Evolutionary conservation across 768 basidiomycete genomes (phyloP), one percentile per base, ranked within the genome.

Genomic region (Leccinum arenicola): DNA sequence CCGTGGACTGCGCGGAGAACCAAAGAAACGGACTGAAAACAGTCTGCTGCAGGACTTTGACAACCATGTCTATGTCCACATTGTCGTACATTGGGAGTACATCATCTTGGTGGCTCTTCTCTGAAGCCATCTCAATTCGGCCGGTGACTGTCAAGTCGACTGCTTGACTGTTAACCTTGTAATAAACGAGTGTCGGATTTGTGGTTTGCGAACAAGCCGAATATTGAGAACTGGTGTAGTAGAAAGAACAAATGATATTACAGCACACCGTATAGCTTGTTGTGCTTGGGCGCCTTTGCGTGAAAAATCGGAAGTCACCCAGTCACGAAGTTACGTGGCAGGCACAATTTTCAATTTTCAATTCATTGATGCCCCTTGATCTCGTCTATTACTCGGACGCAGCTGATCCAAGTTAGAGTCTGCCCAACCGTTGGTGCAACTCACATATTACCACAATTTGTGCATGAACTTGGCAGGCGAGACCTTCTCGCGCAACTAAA

Each of bases 21-120:
- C 49, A 21, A 48, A 50, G 43, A 36, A 40, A 73, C 87, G 71
- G 60, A 89, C 93, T 92, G 78, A 95, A 91, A 27, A 78, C 77
- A 1, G 94, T 95, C 68, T 89, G 82, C 50, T 79, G 74, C 56
- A 95, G 76, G 55, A 94, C 91, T 75, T 91, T 92, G 64, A 91
- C 75, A 54, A 93, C 72, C 57, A 91, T 76, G 73, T 95, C 93
- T 38, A 93, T 59, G 75, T 93, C 88, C 59, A 93, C 74, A 59
- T 75, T 77, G 72, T 93, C 91, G 67, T 85, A 88, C 50, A 89
- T 74, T 19, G 82, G 83, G 10, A 78, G 36, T 15, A 36, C 36
- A 36, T 36, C 69, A 50, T 83, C 82, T 31, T 66, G 62, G 9
- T 48, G 25, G 25, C 11, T 25, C 12, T 25, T 56, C 52, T 63